phyloP scores from a whole-genome alignment of 169 alveolate genomes.

The Babesia gibsoni region DNA sequence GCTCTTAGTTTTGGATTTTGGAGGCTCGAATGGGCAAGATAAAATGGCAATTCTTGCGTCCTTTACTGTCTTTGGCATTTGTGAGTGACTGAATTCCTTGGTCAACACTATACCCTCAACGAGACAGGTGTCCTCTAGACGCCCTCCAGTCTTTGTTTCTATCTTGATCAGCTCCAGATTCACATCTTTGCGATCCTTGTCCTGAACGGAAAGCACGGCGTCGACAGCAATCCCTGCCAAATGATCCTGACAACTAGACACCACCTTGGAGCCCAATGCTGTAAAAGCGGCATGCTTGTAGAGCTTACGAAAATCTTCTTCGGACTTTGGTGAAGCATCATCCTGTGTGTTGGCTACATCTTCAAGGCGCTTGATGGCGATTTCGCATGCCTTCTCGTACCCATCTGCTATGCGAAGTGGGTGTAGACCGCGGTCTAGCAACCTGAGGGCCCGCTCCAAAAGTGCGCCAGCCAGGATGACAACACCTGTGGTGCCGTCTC shows the following conservation, averaged over 20 bases:
- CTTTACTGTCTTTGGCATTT: conserved; percentile 90
- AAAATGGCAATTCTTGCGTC: conserved; percentile 97
- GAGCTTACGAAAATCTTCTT: not conserved
- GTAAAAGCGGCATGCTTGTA: conserved; percentile 91
- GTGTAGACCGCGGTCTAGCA: conserved; percentile 96
- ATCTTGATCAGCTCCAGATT: conserved; percentile 97
- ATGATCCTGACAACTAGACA: conserved; percentile 87
- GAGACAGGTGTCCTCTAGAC: conserved; percentile 92
- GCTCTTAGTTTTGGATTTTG: conserved; percentile 99
- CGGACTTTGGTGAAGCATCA: conserved; percentile 16
- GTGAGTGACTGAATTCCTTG: conserved; percentile 98
- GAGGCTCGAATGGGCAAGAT: conserved; percentile 99
- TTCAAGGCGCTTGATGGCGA: conserved; percentile 89
- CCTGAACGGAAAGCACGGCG: conserved; percentile 98
- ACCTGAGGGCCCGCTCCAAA: conserved; percentile 89
- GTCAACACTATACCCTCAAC: conserved; percentile 95
- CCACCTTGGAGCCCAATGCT: conserved; percentile 97
- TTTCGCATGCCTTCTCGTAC: conserved; percentile 95
- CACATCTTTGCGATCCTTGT: conserved; percentile 95
- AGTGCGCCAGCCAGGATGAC: conserved; percentile 99
- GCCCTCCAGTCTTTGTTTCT: conserved; percentile 96
- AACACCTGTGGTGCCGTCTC: conserved; percentile 99
- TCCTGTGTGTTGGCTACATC: conserved; percentile 83
- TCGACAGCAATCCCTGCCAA: conserved; percentile 93
- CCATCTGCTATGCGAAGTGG: conserved; percentile 98